phyloP scores from a whole-genome alignment of 148 eudicot genomes.

The Chenopodium quinoa region DNA sequence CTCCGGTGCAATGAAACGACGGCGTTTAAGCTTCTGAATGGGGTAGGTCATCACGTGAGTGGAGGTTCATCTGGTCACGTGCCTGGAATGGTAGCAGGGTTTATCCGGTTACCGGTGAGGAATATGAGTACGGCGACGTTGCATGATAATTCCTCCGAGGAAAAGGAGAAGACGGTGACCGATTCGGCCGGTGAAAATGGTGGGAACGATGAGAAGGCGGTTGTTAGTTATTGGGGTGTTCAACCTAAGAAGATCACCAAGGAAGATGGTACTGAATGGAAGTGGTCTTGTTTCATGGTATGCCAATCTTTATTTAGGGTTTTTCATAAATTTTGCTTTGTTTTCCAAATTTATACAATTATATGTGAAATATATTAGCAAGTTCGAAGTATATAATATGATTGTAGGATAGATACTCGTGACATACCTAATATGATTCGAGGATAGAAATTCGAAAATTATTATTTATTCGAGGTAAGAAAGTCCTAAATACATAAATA shows the following conservation, averaged over 20 bases:
- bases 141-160: conserved; percentile 10
- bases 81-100: conserved; percentile 23
- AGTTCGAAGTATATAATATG: too few relatives aligned
- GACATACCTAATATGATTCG: too few relatives aligned
- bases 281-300: conserved; percentile 79
- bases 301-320: not conserved
- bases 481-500: too few relatives aligned
- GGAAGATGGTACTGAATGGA: conserved; percentile 83
- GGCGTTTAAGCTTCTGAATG: not conserved
- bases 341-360: too few relatives aligned
- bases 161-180: conserved; percentile 17
- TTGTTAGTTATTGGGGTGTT: conserved; percentile 60
- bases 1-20: not conserved
- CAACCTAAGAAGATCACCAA: conserved; percentile 42
- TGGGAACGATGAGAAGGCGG: conserved; percentile 21
- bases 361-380: too few relatives aligned
- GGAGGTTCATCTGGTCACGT: conserved; percentile 19
- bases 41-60: not conserved
- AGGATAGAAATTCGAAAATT: too few relatives aligned
- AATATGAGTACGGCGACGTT: conserved; percentile 35
- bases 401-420: too few relatives aligned
- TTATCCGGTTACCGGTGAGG: conserved; percentile 36
- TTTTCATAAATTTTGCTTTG: too few relatives aligned
- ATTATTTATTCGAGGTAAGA: too few relatives aligned
- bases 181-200: conserved; percentile 27